A percentile compares a stretch with the other conserved stretches of the same genome.
phyloP scores from a whole-genome alignment of 1,284 basidiomycete species.

The Ceratobasidium sp. region DNA sequence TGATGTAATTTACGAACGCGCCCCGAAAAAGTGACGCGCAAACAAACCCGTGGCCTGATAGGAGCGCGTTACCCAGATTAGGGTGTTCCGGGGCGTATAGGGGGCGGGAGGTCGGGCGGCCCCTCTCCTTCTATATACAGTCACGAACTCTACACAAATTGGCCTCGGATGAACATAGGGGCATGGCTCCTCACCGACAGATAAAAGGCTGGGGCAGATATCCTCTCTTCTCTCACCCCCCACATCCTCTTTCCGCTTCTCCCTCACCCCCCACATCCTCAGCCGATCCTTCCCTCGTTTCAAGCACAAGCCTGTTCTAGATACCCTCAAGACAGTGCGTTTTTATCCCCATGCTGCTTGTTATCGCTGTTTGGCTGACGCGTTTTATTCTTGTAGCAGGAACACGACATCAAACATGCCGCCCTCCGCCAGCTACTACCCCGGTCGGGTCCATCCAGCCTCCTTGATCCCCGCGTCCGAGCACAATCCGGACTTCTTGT shows the following conservation, averaged over 20 bases:
- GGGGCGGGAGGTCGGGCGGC: too few species aligned
- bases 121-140: too few species aligned
- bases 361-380: background rate
- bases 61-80: too few species aligned
- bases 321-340: constrained; percentile 36
- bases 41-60: too few species aligned
- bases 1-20: too few species aligned
- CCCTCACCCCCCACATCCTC: constrained; percentile 8
- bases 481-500: constrained; percentile 79
- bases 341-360: too few species aligned
- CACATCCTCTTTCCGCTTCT: constrained; percentile 25
- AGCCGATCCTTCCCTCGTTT: constrained; percentile 24
- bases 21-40: too few species aligned
- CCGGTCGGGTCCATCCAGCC: constrained; percentile 52
- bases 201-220: background rate
- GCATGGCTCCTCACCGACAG: background rate
- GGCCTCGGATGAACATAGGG: background rate
- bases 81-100: too few species aligned
- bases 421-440: constrained; percentile 12
- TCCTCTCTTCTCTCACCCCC: background rate
- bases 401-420: constrained; percentile 29
- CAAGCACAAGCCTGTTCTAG: constrained; percentile 25
- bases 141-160: too few species aligned
- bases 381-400: background rate
- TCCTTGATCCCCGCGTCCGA: constrained; percentile 71